Base-by-base conservation (phyloP, 148 eudicot genomes). In the Heliosperma pusillum region DNA sequence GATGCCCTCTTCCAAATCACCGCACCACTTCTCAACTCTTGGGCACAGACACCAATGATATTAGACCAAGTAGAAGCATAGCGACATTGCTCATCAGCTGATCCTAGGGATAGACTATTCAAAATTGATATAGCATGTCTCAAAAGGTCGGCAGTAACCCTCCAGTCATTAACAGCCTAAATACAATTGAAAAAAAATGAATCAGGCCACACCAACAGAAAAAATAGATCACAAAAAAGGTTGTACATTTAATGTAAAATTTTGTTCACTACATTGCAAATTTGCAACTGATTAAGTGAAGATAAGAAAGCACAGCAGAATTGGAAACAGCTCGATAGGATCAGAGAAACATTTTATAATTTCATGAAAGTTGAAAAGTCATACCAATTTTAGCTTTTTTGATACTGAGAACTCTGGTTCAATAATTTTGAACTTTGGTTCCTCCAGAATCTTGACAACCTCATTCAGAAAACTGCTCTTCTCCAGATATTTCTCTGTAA, bases 11-110 rank as follows among this genome's bases (percentile, higher is more conserved):
- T 85, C 97, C 94, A 93, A 76, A 89, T 84, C 58, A 61, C 79
- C 71, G 88, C 74, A 75, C 97, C 97, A 29, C 82, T 78, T 71
- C 83, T 87, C 80, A 93, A 80, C 80, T 93, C 98, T 85, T 86
- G 85, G 58, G 83, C 81, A 78, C 97, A 88, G 47, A 84, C 88
- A 76, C 80, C 62, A 50, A 87, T 57, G 71, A 91, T 79, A 80
- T 87, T 85, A 45, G 74, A 82, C 97, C 98, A 93, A 63, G 85
- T 77, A 27, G 85, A 83, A 33, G 81, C 77, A 82, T 88, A 93
- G 29, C 44, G 55, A 69, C 29, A 67, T 70, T 83, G 92, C 27
- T 93, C 94, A 72, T 83, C 86, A 61, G 58, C 22, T 66, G 89
- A 86, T 74, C 87, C 92, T 27, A 85, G 40, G 7, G 76, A 81